phyloP scores from a whole-genome alignment of 257 asterid genomes.

The Solanum rostratum region DNA sequence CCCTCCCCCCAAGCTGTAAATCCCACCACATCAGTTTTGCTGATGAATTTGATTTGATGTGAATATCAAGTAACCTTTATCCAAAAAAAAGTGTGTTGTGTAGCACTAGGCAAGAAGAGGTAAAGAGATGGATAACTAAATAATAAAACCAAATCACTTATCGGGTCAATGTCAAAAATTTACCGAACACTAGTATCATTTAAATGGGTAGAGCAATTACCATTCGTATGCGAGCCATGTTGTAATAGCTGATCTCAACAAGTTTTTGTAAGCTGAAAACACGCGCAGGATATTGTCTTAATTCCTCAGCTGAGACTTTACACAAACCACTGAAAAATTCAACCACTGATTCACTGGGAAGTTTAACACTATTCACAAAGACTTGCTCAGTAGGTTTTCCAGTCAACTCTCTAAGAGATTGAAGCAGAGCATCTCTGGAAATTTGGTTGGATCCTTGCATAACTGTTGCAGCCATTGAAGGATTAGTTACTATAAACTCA shows the following conservation, averaged over 20 bases:
- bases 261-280: slow-evolving; percentile 97
- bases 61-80: too few species aligned
- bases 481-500: slow-evolving; percentile 84
- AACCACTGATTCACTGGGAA: slow-evolving; percentile 96
- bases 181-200: background rate
- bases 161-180: background rate
- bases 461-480: slow-evolving; percentile 81
- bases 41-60: too few species aligned
- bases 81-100: too few species aligned
- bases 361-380: slow-evolving; percentile 82
- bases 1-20: too few species aligned
- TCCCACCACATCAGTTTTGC: too few species aligned
- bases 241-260: slow-evolving; percentile 97
- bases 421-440: slow-evolving; percentile 83
- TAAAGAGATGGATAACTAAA: background rate
- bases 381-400: slow-evolving; percentile 91
- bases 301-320: slow-evolving; percentile 94
- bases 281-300: slow-evolving; percentile 90
- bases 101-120: background rate
- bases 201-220: slow-evolving; percentile 34
- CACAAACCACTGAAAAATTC: slow-evolving; percentile 94
- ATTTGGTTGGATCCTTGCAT: slow-evolving; percentile 99
- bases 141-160: background rate
- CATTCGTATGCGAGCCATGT: slow-evolving; percentile 97
- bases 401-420: slow-evolving; percentile 85